A percentile compares a stretch with the other conserved stretches of the same genome.
These are phyloP conservation scores for Sporothrix euskadiensis DNA, from an alignment of 2,329 filamentous ascomycete genomes.

Conservation along the genomic window DNA sequence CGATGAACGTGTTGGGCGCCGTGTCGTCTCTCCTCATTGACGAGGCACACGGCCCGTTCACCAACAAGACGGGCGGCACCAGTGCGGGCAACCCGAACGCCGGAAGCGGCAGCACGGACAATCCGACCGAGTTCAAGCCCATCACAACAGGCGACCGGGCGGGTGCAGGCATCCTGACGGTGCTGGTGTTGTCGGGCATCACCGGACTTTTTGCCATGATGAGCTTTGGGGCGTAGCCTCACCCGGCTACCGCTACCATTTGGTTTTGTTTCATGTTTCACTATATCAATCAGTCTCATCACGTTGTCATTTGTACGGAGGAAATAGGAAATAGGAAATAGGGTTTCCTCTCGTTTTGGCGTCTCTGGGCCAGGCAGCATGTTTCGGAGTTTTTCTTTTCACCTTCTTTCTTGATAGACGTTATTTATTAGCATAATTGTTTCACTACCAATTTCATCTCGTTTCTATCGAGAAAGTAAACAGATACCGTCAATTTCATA, in stretches of 20 bases:
- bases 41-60: slow-evolving; percentile 40
- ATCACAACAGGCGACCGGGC: slow-evolving; percentile 64
- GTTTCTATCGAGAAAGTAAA: background rate
- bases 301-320: background rate
- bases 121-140: slow-evolving; percentile 33
- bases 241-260: background rate
- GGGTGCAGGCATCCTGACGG: slow-evolving; percentile 66
- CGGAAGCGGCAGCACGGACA: slow-evolving; percentile 43
- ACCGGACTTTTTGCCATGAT: slow-evolving; percentile 42
- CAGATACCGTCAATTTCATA: background rate
- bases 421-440: background rate
- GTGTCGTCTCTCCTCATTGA: slow-evolving; percentile 50
- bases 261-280: slow-evolving; percentile 1
- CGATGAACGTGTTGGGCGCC: slow-evolving; percentile 56
- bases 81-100: slow-evolving; percentile 51
- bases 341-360: background rate
- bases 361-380: background rate
- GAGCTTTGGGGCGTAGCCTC: slow-evolving; percentile 33
- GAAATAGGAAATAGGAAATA: slow-evolving; percentile 15
- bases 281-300: background rate
- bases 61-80: slow-evolving; percentile 50
- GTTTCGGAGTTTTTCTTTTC: background rate
- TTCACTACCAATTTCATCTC: background rate
- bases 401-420: background rate
- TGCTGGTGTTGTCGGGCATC: slow-evolving; percentile 50